Percentiles rank a stretch among this genome's conserved stretches.
These are phyloP conservation scores for Boechera divaricarpa DNA, from an alignment of 345 rosid species.

Conservation along the genomic window DNA sequence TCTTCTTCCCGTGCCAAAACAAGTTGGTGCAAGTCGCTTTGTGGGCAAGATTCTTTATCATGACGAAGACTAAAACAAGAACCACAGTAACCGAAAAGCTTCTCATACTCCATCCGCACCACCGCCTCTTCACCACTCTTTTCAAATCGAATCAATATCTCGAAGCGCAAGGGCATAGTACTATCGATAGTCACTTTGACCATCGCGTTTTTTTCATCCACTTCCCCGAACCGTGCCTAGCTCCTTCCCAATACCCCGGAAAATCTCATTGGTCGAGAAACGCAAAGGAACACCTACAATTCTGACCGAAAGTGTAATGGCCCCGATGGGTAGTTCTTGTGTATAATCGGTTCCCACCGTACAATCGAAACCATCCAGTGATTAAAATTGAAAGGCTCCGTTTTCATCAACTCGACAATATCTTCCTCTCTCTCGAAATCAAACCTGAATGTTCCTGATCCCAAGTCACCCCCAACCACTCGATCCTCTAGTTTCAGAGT, in stretches of 20 bases:
- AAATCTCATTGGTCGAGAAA: background rate
- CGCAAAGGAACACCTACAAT: background rate
- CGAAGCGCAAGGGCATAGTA: background rate
- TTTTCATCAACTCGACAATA: background rate
- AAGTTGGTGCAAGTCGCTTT: background rate
- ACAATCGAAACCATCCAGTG: constrained; percentile 20
- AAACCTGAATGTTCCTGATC: background rate
- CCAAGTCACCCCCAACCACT: background rate
- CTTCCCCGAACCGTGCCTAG: no score
- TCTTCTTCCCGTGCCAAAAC: background rate
- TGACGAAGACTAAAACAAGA: constrained; percentile 19
- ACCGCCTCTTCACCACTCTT: background rate
- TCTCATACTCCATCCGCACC: constrained; percentile 17
- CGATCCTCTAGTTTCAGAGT: constrained; percentile 6
- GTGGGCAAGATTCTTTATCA: background rate
- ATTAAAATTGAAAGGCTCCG: background rate
- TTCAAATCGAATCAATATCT: background rate
- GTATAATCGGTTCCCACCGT: background rate
- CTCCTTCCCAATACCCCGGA: background rate
- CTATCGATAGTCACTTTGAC: constrained; percentile 12
- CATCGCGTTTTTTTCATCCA: background rate
- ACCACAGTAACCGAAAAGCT: background rate
- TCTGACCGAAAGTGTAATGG: background rate
- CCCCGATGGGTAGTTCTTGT: background rate
- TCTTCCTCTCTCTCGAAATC: constrained; percentile 12